Percentiles rank a stretch among this genome's conserved stretches.
phyloP scores from a whole-genome alignment of 2,329 filamentous ascomycete genomes.

The Cladosporium sp. region DNA sequence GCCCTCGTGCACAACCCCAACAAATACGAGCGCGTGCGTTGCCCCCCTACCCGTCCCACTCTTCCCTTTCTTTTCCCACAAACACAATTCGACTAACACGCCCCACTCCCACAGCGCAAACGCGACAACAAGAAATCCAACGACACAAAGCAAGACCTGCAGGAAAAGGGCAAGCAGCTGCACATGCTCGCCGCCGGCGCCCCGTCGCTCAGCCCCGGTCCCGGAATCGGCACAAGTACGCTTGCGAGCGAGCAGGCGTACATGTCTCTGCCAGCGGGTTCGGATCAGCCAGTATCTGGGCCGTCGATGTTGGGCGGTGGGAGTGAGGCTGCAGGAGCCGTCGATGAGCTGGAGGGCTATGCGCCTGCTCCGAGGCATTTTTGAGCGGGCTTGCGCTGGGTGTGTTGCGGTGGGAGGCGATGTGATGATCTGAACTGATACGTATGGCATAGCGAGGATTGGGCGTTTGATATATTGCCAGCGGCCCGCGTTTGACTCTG shows the following conservation, averaged over 20 bases:
- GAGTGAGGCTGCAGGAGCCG: not conserved
- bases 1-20: slow-evolving; percentile 19
- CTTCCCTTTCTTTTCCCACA: not conserved
- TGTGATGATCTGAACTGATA: too few species aligned
- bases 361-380: not conserved
- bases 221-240: not conserved
- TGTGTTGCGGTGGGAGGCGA: too few species aligned
- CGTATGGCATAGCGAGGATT: too few species aligned
- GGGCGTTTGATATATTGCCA: too few species aligned
- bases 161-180: slow-evolving; percentile 11
- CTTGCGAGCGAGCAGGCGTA: not conserved
- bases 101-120: not conserved
- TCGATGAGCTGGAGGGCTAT: not conserved
- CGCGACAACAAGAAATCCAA: slow-evolving; percentile 12
- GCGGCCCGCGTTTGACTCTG: too few species aligned
- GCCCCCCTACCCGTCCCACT: not conserved
- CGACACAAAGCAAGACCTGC: slow-evolving; percentile 10
- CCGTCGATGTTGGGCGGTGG: not conserved
- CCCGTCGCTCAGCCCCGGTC: not conserved
- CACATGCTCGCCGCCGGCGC: slow-evolving; percentile 2
- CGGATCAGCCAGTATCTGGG: not conserved
- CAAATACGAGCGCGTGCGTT: slow-evolving; percentile 10
- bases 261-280: not conserved
- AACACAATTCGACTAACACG: not conserved
- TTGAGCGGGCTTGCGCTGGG: too few species aligned